These are phyloP conservation scores for Picea abies DNA, from an alignment of 83 land plant species.

Conservation along the genomic window DNA sequence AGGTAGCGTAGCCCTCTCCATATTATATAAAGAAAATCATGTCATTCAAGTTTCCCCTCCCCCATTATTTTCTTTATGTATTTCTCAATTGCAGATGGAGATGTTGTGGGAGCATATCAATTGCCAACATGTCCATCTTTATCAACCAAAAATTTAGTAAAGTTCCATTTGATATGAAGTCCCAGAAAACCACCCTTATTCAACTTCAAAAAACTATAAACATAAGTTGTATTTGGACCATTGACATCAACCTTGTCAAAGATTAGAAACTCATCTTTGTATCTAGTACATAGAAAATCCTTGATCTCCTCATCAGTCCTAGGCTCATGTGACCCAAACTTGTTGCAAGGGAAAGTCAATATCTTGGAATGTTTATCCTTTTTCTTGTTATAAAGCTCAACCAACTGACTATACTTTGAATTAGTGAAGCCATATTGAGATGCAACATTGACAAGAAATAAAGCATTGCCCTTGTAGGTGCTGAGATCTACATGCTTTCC, in stretches of 20 bases:
- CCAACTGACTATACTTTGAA: no score
- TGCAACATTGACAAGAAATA: no score
- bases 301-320: no score
- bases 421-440: no score
- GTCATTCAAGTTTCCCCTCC: not conserved
- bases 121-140: slow-evolving; percentile 84
- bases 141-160: slow-evolving; percentile 76
- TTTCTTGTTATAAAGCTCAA: no score
- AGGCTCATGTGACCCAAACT: no score
- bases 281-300: no score
- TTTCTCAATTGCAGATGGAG: slow-evolving; percentile 28
- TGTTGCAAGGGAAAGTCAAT: no score
- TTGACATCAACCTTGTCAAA: slow-evolving; percentile 77
- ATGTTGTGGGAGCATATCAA: slow-evolving; percentile 93
- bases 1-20: not conserved
- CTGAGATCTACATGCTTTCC: no score
- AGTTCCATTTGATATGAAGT: slow-evolving; percentile 36
- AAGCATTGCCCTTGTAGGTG: no score
- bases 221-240: slow-evolving; percentile 73
- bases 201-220: slow-evolving; percentile 81
- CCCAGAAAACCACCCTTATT: slow-evolving; percentile 82
- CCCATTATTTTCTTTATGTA: not conserved
- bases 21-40: not conserved
- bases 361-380: no score
- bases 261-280: no score